Evolutionary conservation across 2,329 filamentous ascomycete species (phyloP).

Genomic region (Neofusicoccum parvum): DNA sequence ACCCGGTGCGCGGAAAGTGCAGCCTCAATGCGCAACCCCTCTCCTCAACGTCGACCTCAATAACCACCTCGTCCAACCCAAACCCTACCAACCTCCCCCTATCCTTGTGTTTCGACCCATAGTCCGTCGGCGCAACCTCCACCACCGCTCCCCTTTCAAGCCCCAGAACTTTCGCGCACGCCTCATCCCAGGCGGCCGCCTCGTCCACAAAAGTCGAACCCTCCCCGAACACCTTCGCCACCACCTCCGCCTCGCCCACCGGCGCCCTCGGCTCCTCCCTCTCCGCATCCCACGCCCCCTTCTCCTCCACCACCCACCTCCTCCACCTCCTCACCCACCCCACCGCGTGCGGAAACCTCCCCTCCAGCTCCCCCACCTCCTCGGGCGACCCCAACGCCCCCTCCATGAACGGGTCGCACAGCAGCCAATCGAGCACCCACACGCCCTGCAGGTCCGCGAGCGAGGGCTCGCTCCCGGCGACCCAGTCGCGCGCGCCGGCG

Average conservation of each 20-base stretch:
- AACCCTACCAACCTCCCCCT: slow-evolving; percentile 32
- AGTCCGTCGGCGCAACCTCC: slow-evolving; percentile 39
- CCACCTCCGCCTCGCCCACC: slow-evolving; percentile 56
- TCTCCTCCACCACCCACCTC: not conserved
- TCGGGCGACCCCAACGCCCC: slow-evolving; percentile 50
- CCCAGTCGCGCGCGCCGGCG: slow-evolving; percentile 67
- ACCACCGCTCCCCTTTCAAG: slow-evolving; percentile 59
- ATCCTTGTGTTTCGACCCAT: slow-evolving; percentile 32
- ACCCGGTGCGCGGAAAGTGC: slow-evolving; percentile 30
- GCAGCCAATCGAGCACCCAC: slow-evolving; percentile 67
- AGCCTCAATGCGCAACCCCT: slow-evolving; percentile 25
- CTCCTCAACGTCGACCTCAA: slow-evolving; percentile 25
- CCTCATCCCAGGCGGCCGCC: slow-evolving; percentile 47
- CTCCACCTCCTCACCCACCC: slow-evolving; percentile 3
- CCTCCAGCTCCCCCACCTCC: slow-evolving; percentile 30
- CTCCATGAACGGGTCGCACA: slow-evolving; percentile 46
- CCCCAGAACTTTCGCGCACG: slow-evolving; percentile 51
- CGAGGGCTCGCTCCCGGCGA: slow-evolving; percentile 50
- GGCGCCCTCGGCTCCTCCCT: slow-evolving; percentile 35
- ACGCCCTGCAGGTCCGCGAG: slow-evolving; percentile 68
- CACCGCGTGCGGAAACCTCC: not conserved
- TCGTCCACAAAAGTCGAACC: slow-evolving; percentile 23
- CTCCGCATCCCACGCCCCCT: not conserved
- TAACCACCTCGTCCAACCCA: slow-evolving; percentile 30
- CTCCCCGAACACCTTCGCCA: slow-evolving; percentile 47